Percentiles rank a stretch among this genome's conserved stretches.
Conservation (phyloP, 2,329 filamentous ascomycete species). For the Penicillium sp. region DNA sequence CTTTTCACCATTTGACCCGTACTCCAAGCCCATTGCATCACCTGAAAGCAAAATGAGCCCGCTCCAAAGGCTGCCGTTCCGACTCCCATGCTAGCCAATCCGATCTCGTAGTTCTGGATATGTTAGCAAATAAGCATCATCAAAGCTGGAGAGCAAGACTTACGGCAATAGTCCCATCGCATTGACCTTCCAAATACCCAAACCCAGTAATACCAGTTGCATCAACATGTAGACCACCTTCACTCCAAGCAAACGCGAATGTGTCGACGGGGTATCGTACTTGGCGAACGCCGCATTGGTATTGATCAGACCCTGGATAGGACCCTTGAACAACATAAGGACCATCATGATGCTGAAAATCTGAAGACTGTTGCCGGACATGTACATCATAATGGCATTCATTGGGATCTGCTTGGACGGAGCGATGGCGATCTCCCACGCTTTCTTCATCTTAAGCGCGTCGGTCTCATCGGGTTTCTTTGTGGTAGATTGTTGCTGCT, state of each 20-base stretch:
- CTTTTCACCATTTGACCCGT: neutral
- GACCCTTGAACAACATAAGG: constrained; percentile 97
- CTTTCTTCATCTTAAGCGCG: constrained; percentile 94
- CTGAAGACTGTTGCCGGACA: constrained; percentile 96
- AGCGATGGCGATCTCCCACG: constrained; percentile 93
- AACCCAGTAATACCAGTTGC: constrained; percentile 76
- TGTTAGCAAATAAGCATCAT: constrained; percentile 10
- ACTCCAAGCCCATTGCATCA: constrained; percentile 15
- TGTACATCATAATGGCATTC: constrained; percentile 99
- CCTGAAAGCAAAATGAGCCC: constrained; percentile 60
- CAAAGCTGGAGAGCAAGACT: constrained; percentile 38
- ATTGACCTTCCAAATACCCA: constrained; percentile 96
- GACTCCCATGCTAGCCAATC: constrained; percentile 98
- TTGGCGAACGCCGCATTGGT: constrained; percentile 87
- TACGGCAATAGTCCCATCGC: constrained; percentile 92
- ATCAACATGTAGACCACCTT: constrained; percentile 86
- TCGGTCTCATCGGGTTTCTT: constrained; percentile 75
- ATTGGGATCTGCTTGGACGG: constrained; percentile 94
- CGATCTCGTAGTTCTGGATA: constrained; percentile 79
- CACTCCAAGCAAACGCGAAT: constrained; percentile 69
- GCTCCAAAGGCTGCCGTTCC: constrained; percentile 66
- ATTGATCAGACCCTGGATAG: constrained; percentile 75
- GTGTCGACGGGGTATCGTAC: constrained; percentile 80
- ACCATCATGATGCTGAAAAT: constrained; percentile 99
- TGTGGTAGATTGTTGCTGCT: constrained; percentile 32